These are phyloP conservation scores for Epicoccum sorghinum DNA, from an alignment of 2,329 filamentous ascomycete genomes.

Conservation along the genomic window DNA sequence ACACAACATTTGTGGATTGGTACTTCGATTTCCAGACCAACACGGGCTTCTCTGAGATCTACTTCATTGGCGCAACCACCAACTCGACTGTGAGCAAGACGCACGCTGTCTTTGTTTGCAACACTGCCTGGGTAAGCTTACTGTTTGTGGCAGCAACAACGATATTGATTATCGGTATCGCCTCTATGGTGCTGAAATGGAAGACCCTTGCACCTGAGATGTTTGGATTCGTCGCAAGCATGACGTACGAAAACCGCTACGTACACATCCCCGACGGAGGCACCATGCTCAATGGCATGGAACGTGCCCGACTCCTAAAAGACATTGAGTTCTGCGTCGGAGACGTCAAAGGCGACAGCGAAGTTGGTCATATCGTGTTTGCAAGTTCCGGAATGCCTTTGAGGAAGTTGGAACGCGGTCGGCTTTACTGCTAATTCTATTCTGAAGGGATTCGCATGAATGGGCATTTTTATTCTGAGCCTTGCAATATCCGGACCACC, in stretches of 20 bases:
- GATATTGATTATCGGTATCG: slow-evolving; percentile 28
- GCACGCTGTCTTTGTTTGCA: slow-evolving; percentile 35
- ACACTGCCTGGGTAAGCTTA: slow-evolving; percentile 36
- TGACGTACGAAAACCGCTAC: slow-evolving; percentile 47
- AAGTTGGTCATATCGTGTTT: slow-evolving; percentile 47
- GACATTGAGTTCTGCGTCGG: slow-evolving; percentile 40
- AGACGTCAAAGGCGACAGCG: slow-evolving; percentile 35
- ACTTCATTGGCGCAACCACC: slow-evolving; percentile 39
- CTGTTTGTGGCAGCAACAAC: slow-evolving; percentile 27
- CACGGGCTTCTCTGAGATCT: too few relatives aligned
- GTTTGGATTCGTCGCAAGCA: slow-evolving; percentile 45
- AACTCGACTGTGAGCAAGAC: slow-evolving; percentile 17
- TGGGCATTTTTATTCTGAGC: background rate
- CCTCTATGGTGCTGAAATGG: slow-evolving; percentile 32
- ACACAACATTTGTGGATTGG: background rate
- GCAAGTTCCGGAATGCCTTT: slow-evolving; percentile 35
- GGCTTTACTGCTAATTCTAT: slow-evolving; percentile 31
- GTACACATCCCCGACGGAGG: slow-evolving; percentile 38
- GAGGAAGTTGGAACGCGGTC: slow-evolving; percentile 34
- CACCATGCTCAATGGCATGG: slow-evolving; percentile 40
- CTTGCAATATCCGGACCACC: slow-evolving; percentile 16
- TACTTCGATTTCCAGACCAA: background rate
- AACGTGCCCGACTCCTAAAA: slow-evolving; percentile 41
- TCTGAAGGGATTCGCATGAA: slow-evolving; percentile 2
- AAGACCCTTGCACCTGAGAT: slow-evolving; percentile 41